These are phyloP conservation scores for Graphilbum sp. DNA, from an alignment of 2,329 filamentous ascomycete genomes.

Conservation along the genomic window DNA sequence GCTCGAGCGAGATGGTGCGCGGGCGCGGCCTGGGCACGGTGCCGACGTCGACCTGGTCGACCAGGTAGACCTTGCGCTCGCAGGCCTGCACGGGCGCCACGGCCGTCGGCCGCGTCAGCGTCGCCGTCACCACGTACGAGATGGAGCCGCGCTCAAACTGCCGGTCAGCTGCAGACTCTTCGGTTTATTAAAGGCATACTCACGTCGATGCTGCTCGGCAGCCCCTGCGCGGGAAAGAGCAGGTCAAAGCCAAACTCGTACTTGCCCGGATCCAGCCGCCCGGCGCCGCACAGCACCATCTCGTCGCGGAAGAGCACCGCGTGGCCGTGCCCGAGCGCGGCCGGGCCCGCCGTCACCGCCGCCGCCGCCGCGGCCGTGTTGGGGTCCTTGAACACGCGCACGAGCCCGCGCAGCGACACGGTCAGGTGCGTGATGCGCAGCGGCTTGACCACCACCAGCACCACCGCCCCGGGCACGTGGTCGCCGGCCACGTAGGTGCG, in stretches of 20 bases:
- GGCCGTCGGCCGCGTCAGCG: constrained; percentile 72
- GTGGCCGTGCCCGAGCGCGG: constrained; percentile 51
- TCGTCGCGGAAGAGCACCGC: constrained; percentile 75
- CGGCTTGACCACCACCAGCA: constrained; percentile 57
- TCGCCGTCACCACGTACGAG: constrained; percentile 79
- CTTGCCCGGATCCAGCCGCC: constrained; percentile 53
- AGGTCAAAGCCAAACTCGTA: constrained; percentile 54
- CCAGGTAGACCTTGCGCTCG: constrained; percentile 63
- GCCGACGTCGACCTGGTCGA: constrained; percentile 76
- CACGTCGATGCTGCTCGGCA: constrained; percentile 93
- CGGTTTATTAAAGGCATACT: constrained; percentile 38
- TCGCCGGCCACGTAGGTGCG: constrained; percentile 63
- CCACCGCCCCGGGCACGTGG: constrained; percentile 54
- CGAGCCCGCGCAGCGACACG: constrained; percentile 61
- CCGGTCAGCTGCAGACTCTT: neutral
- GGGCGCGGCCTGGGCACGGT: constrained; percentile 57
- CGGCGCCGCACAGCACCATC: constrained; percentile 62
- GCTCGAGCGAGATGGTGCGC: constrained; percentile 73
- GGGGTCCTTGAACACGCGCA: constrained; percentile 60
- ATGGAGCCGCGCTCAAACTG: constrained; percentile 93
- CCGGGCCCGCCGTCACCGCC: constrained; percentile 31
- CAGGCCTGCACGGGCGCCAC: constrained; percentile 67
- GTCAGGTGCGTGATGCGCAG: constrained; percentile 66
- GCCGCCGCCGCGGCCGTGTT: constrained; percentile 25
- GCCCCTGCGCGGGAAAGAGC: constrained; percentile 17